Evolutionary conservation across 257 asterid species (phyloP).

Genomic region (Solanum gracilifrons): DNA sequence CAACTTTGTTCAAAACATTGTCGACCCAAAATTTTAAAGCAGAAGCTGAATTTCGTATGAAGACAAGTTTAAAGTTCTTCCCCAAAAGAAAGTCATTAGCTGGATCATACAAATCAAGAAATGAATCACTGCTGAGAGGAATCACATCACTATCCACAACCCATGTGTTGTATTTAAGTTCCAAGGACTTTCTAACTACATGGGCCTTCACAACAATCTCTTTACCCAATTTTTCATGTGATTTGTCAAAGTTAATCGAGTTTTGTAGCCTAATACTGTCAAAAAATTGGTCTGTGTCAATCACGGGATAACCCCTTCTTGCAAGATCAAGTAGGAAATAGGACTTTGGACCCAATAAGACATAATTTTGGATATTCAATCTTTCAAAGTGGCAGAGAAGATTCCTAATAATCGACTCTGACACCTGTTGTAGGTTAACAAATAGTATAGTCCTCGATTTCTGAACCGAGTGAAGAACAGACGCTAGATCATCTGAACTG

Average conservation of each 20-base stretch:
- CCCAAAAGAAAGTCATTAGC: slow-evolving; percentile 33
- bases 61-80: slow-evolving; percentile 33
- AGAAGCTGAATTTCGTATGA: slow-evolving; percentile 45
- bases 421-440: slow-evolving; percentile 43
- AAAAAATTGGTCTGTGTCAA: slow-evolving; percentile 40
- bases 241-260: slow-evolving; percentile 34
- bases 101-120: slow-evolving; percentile 34
- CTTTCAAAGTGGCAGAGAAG: slow-evolving; percentile 79
- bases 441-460: slow-evolving; percentile 36
- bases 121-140: slow-evolving; percentile 38
- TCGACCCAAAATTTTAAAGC: slow-evolving; percentile 37
- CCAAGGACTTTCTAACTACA: slow-evolving; percentile 45
- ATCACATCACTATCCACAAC: slow-evolving; percentile 47
- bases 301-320: slow-evolving; percentile 69
- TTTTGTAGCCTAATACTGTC: slow-evolving; percentile 21
- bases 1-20: slow-evolving; percentile 26
- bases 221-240: slow-evolving; percentile 30
- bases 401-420: slow-evolving; percentile 46
- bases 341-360: slow-evolving; percentile 52
- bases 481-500: slow-evolving; percentile 39
- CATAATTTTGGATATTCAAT: slow-evolving; percentile 50
- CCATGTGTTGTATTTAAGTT: slow-evolving; percentile 53
- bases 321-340: slow-evolving; percentile 63
- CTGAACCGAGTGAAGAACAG: slow-evolving; percentile 45
- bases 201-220: slow-evolving; percentile 42